Conservation (phyloP, 805 yeast species). For the Wickerhamomyces kurtzmanii region DNA sequence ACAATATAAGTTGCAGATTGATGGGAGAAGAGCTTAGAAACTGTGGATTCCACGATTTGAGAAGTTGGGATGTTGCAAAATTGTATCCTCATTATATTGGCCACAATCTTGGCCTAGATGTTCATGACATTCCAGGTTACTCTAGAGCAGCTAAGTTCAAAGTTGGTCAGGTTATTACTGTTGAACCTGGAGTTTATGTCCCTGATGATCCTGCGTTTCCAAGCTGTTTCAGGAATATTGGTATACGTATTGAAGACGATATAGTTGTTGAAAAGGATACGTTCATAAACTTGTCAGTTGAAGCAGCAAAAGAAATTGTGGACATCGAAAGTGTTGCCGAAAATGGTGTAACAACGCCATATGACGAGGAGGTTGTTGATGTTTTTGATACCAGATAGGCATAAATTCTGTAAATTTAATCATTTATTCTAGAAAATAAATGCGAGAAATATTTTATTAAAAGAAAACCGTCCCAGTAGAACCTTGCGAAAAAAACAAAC, state of each 20-base stretch:
- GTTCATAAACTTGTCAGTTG: conserved; percentile 59
- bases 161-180: conserved; percentile 78
- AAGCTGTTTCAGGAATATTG: conserved; percentile 72
- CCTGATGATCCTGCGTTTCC: conserved; percentile 71
- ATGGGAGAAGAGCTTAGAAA: conserved; percentile 60
- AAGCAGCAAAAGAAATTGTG: conserved; percentile 75
- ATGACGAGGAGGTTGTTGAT: conserved; percentile 30
- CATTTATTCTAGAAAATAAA: conserved; percentile 11
- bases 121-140: conserved; percentile 68
- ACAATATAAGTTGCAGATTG: conserved; percentile 50
- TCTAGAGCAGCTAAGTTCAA: conserved; percentile 45
- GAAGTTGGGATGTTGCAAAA: conserved; percentile 41
- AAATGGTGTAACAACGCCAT: conserved; percentile 45
- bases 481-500: too few relatives aligned
- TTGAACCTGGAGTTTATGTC: conserved; percentile 93
- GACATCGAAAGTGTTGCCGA: conserved; percentile 69
- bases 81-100: conserved; percentile 93
- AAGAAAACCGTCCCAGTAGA: too few relatives aligned
- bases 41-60: conserved; percentile 53
- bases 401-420: conserved; percentile 17
- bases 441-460: too few relatives aligned
- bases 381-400: conserved; percentile 12
- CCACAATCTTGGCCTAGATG: conserved; percentile 88
- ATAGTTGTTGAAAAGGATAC: conserved; percentile 63
- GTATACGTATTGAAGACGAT: conserved; percentile 93